Percentiles rank a stretch among this genome's conserved stretches.
These are phyloP conservation scores for Monilinia vaccinii-corymbosi DNA, from an alignment of 2,329 filamentous ascomycete genomes.

Conservation along the genomic window DNA sequence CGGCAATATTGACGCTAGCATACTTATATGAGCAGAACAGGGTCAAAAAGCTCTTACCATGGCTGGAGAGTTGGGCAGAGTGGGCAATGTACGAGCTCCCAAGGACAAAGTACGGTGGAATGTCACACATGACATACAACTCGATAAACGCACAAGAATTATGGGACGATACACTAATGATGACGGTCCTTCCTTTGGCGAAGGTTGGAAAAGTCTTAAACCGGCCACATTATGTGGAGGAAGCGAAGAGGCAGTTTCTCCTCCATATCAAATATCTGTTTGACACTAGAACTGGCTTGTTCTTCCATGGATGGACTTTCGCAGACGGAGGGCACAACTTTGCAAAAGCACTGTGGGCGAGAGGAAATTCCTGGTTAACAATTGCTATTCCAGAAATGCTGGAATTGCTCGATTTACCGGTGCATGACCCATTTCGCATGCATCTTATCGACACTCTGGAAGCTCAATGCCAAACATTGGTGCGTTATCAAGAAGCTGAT, in stretches of 20 bases:
- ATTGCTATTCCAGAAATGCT: constrained; percentile 79
- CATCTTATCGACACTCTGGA: constrained; percentile 55
- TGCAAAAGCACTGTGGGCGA: constrained; percentile 47
- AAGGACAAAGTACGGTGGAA: constrained; percentile 55
- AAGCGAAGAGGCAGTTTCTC: constrained; percentile 70
- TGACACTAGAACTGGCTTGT: constrained; percentile 61
- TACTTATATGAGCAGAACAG: constrained; percentile 68
- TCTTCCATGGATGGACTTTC: constrained; percentile 79
- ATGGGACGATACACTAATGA: constrained; percentile 84
- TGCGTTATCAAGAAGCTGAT: constrained; percentile 46
- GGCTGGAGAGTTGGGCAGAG: constrained; percentile 74
- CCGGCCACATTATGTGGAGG: constrained; percentile 63
- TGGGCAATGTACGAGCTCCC: constrained; percentile 73
- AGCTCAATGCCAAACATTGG: constrained; percentile 59
- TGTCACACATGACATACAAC: constrained; percentile 37
- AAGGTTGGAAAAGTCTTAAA: constrained; percentile 60
- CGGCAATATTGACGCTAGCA: constrained; percentile 65
- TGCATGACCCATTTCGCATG: constrained; percentile 46
- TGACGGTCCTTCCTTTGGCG: constrained; percentile 72
- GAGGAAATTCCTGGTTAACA: constrained; percentile 65
- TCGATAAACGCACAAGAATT: constrained; percentile 64
- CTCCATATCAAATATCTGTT: constrained; percentile 72
- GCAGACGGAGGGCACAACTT: constrained; percentile 56
- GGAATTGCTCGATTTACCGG: constrained; percentile 56
- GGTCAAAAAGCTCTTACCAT: constrained; percentile 61